Percentiles rank a stretch among this genome's conserved stretches.
phyloP scores from a whole-genome alignment of 768 basidiomycete genomes.

The Panaeolus papilionaceus region DNA sequence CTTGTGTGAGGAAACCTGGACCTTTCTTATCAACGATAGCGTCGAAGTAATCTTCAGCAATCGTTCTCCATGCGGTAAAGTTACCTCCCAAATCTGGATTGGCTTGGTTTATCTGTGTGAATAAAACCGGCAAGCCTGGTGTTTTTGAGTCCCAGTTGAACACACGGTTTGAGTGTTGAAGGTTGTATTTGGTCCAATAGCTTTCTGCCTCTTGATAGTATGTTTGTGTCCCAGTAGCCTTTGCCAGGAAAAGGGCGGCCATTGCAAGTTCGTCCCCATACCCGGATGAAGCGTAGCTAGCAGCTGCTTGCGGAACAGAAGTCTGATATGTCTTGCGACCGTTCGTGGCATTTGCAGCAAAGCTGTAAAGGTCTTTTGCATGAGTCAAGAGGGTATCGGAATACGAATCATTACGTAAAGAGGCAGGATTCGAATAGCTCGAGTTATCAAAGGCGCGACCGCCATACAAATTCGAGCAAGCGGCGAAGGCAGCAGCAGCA shows the following conservation, averaged over 20 bases:
- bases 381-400: slow-evolving; percentile 73
- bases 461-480: slow-evolving; percentile 84
- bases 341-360: slow-evolving; percentile 72
- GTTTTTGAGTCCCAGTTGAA: slow-evolving; percentile 93
- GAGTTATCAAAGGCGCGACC: slow-evolving; percentile 56
- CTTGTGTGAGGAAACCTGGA: slow-evolving; percentile 62
- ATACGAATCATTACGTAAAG: slow-evolving; percentile 76
- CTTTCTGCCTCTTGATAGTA: slow-evolving; percentile 68
- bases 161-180: slow-evolving; percentile 58
- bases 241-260: slow-evolving; percentile 78
- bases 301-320: slow-evolving; percentile 67
- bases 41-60: slow-evolving; percentile 82
- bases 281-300: slow-evolving; percentile 73
- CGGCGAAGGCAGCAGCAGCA: slow-evolving; percentile 85
- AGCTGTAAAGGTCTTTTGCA: slow-evolving; percentile 74
- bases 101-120: slow-evolving; percentile 72
- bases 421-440: slow-evolving; percentile 63
- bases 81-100: slow-evolving; percentile 61
- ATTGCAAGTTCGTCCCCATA: slow-evolving; percentile 79
- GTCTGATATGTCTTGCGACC: slow-evolving; percentile 70
- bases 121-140: slow-evolving; percentile 77
- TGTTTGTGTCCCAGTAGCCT: slow-evolving; percentile 66
- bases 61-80: slow-evolving; percentile 66
- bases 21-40: slow-evolving; percentile 63
- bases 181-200: slow-evolving; percentile 62